Evolutionary conservation across 2,329 filamentous ascomycete genomes (phyloP).

Genomic region (Ilyonectria robusta): DNA sequence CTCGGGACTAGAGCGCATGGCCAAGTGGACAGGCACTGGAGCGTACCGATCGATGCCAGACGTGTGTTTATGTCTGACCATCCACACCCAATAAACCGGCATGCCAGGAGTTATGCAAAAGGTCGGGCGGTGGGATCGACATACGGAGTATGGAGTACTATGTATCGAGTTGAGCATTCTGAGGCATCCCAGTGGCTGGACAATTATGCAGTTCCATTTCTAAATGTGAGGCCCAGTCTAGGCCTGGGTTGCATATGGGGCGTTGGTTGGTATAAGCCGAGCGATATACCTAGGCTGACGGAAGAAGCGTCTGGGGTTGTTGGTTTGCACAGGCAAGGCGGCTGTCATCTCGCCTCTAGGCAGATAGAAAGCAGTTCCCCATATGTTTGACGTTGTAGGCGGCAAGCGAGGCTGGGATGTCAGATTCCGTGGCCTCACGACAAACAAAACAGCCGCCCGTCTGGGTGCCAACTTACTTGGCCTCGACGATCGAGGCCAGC

Average conservation of each 20-base stretch:
- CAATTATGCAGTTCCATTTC: slow-evolving; percentile 36
- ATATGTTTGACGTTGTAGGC: slow-evolving; percentile 18
- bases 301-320: slow-evolving; percentile 9
- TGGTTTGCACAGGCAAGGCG: slow-evolving; percentile 22
- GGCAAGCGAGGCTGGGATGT: slow-evolving; percentile 28
- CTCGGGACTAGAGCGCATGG: slow-evolving; percentile 34
- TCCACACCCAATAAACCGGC: slow-evolving; percentile 39
- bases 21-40: slow-evolving; percentile 37
- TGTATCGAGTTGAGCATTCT: slow-evolving; percentile 30
- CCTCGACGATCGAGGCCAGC: slow-evolving; percentile 31
- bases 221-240: slow-evolving; percentile 21
- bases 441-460: slow-evolving; percentile 38
- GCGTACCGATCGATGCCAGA: slow-evolving; percentile 40
- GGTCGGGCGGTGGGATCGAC: slow-evolving; percentile 44
- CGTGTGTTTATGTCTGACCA: slow-evolving; percentile 39
- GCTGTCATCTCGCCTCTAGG: slow-evolving; percentile 19
- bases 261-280: slow-evolving; percentile 18
- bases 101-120: slow-evolving; percentile 40
- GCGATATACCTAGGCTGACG: slow-evolving; percentile 22
- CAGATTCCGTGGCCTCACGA: slow-evolving; percentile 15
- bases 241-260: slow-evolving; percentile 1
- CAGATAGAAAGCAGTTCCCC: slow-evolving; percentile 5
- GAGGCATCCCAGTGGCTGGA: slow-evolving; percentile 38
- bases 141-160: slow-evolving; percentile 1
- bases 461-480: slow-evolving; percentile 26